Evolutionary conservation across 106 monocot genomes (phyloP), one percentile per base, ranked within the genome.

Genomic region (Dendrobium catenatum): DNA sequence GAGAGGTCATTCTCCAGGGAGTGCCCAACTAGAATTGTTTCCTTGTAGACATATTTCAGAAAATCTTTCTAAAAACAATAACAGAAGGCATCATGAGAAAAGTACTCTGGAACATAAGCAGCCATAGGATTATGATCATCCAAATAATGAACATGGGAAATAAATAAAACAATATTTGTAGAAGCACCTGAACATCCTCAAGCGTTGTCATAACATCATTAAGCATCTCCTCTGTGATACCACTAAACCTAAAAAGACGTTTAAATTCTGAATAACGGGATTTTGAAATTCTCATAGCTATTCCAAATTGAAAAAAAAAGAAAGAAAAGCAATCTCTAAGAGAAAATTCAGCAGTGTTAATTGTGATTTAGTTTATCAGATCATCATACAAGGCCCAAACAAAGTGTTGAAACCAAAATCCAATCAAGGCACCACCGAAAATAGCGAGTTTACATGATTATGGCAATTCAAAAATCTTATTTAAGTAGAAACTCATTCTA

Each of bases 1-100:
- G 88, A 86, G 86, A 98, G 95, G 77, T 98, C 98, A 85, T 98
- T 98, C 86, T 98, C 98, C 27, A 98, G 81, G 82, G 98, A 98
- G 83, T 98, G 98, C 0, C 98, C 98, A 76, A 98, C 95, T 70
- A 98, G 91, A 82, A 98, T 88, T 46, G 95, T 98, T 86, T 98
- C 95, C 80, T 85, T 88, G 55, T 93, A 77, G 4, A 98, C 95
- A 66, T 89, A 78, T 49, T 84, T 79, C 29, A 89, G 83, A 86
- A 98, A 93, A 26, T 89, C 88, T 82, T 91, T 91, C 98, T 98
- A 82, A 41, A 85, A 81, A 79, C 26, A 86, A 42, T 42, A 82
- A 54, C 9, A 61, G 76, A 29, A 64, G 18, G 7, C 2, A 15
- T 51, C 10, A 26, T 10, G 27, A 33, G 46, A 43, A 79, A 79